A percentile compares a stretch with the other conserved stretches of the same genome.
Evolutionary conservation across 2,329 filamentous ascomycete species (phyloP).

Genomic region (Leptographium radiaticola): DNA sequence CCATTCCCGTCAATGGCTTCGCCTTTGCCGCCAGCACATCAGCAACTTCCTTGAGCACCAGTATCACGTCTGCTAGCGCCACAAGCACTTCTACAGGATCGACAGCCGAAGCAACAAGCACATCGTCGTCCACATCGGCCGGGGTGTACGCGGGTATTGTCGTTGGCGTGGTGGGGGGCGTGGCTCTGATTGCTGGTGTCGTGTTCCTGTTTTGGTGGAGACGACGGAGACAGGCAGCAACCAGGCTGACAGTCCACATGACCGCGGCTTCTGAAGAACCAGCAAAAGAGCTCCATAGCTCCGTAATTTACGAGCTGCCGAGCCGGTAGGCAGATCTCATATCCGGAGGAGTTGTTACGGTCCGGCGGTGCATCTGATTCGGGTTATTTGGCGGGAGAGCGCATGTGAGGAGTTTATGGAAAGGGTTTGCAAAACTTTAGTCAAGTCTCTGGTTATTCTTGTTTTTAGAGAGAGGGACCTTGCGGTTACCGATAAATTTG

Average conservation of each 20-base stretch:
- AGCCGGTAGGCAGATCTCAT: too few relatives aligned
- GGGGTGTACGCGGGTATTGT: not conserved
- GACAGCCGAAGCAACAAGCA: not conserved
- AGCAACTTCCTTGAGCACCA: not conserved
- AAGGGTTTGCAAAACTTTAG: too few relatives aligned
- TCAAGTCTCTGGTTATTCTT: too few relatives aligned
- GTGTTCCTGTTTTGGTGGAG: not conserved
- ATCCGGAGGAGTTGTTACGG: too few relatives aligned
- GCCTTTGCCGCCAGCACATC: not conserved
- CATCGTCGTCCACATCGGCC: not conserved
- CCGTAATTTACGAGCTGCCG: not conserved
- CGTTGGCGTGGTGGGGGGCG: not conserved
- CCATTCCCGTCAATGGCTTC: conserved; percentile 7
- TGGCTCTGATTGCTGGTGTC: not conserved
- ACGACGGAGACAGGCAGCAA: not conserved
- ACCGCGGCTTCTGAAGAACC: too few relatives aligned
- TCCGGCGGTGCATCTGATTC: too few relatives aligned
- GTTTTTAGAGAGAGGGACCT: too few relatives aligned
- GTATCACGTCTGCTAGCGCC: not conserved
- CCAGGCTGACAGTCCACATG: not conserved
- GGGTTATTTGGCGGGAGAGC: too few relatives aligned
- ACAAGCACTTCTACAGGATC: not conserved
- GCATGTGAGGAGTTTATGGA: too few relatives aligned
- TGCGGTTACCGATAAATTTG: too few relatives aligned
- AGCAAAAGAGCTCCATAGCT: too few relatives aligned